Conservation (phyloP, 176 grass and related monocot species). For the Triticum turgidum region DNA sequence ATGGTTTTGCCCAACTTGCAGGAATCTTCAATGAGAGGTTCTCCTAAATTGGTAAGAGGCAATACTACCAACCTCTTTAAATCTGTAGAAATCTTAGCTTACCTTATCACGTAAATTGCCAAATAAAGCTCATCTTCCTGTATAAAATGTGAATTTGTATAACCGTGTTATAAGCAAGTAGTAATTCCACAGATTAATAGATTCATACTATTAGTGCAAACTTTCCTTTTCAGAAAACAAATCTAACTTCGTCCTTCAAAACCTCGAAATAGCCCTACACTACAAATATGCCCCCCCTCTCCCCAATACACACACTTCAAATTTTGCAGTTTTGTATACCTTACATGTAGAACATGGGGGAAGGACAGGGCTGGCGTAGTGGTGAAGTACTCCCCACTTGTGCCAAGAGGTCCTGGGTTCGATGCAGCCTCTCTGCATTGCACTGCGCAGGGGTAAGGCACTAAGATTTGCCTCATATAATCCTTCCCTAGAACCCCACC, state of each 20-base stretch:
- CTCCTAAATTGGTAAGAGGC: conserved; percentile 34
- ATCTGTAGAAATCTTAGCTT: conserved; percentile 19
- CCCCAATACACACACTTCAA: too few species aligned
- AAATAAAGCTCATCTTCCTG: not conserved
- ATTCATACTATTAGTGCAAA: not conserved
- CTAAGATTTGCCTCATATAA: not conserved
- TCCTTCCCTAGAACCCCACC: not conserved
- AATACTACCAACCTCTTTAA: not conserved
- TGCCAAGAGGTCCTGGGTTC: not conserved
- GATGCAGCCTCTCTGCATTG: not conserved
- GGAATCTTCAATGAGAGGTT: conserved; percentile 57
- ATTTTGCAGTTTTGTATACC: not conserved
- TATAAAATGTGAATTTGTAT: not conserved
- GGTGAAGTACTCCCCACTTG: not conserved
- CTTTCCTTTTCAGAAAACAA: not conserved
- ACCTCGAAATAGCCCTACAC: not conserved
- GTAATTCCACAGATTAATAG: not conserved
- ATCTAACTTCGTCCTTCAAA: not conserved
- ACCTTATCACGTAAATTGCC: not conserved
- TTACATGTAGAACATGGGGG: not conserved
- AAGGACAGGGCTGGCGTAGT: not conserved
- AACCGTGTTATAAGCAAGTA: not conserved
- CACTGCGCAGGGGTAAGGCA: not conserved
- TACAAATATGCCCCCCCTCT: not conserved
- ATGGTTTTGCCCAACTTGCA: conserved; percentile 98